Percentiles rank a stretch among this genome's conserved stretches.
phyloP scores from a whole-genome alignment of 768 basidiomycete species.

The Daedaleopsis sinensis region DNA sequence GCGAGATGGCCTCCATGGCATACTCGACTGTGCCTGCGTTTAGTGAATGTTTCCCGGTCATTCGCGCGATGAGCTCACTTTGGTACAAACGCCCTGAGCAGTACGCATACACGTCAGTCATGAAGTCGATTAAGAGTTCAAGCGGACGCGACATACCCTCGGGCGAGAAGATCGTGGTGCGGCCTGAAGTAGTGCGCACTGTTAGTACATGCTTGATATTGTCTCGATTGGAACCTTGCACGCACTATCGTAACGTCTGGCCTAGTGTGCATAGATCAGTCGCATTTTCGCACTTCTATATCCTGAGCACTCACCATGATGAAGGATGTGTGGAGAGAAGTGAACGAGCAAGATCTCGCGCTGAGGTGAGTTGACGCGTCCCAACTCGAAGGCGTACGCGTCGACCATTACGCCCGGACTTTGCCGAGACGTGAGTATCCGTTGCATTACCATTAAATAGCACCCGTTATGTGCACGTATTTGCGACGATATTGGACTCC shows the following conservation, averaged over 20 bases:
- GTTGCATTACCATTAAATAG: background rate
- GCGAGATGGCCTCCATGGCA: slow-evolving; percentile 99
- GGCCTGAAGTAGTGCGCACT: slow-evolving; percentile 62
- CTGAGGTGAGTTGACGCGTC: slow-evolving; percentile 29
- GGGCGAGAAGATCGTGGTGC: slow-evolving; percentile 99
- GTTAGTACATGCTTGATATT: slow-evolving; percentile 7
- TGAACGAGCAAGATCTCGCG: background rate
- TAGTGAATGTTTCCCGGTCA: background rate
- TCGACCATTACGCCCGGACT: slow-evolving; percentile 15
- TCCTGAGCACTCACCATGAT: slow-evolving; percentile 21
- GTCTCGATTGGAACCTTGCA: slow-evolving; percentile 14
- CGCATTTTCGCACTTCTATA: background rate
- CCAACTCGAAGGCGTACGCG: slow-evolving; percentile 26
- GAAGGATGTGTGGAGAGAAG: background rate
- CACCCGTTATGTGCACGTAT: background rate
- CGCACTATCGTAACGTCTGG: slow-evolving; percentile 95
- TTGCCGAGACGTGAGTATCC: slow-evolving; percentile 10
- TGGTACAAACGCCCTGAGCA: slow-evolving; percentile 91
- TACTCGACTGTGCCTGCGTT: slow-evolving; percentile 78
- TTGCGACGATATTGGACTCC: background rate
- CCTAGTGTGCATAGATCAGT: slow-evolving; percentile 45
- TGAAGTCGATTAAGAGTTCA: background rate
- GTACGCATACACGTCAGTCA: slow-evolving; percentile 10
- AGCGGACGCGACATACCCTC: slow-evolving; percentile 63
- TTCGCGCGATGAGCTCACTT: slow-evolving; percentile 55